Conservation (phyloP, 2,329 filamentous ascomycete genomes). For the Cadophora gregata region DNA sequence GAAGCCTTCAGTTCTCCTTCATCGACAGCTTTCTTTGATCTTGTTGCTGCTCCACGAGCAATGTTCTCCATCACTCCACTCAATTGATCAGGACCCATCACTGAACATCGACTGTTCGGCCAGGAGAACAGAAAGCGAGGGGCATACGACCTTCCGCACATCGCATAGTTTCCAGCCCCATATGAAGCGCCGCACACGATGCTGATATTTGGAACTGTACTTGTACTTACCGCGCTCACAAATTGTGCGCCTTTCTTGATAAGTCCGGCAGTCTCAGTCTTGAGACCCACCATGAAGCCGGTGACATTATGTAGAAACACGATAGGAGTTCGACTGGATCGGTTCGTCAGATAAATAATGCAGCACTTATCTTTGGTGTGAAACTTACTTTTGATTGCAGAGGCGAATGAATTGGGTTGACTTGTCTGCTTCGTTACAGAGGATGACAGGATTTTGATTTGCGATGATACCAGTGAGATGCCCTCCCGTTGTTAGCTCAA, state of each 20-base stretch:
- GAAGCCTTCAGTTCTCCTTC: conserved; percentile 39
- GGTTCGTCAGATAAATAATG: background rate
- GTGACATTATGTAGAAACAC: conserved; percentile 55
- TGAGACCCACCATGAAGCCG: conserved; percentile 55
- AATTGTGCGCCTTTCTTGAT: conserved; percentile 53
- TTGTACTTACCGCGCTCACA: conserved; percentile 52
- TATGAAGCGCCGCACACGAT: conserved; percentile 53
- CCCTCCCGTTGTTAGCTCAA: conserved; percentile 12
- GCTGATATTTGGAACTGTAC: conserved; percentile 52
- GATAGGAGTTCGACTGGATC: conserved; percentile 46
- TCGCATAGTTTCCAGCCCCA: conserved; percentile 54
- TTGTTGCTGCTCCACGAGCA: conserved; percentile 36
- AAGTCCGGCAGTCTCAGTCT: conserved; percentile 51
- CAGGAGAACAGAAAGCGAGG: conserved; percentile 52
- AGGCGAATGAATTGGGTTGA: conserved; percentile 51
- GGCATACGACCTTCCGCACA: conserved; percentile 51
- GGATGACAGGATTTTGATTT: conserved; percentile 50
- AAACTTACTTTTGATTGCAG: conserved; percentile 50
- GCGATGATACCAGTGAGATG: conserved; percentile 47
- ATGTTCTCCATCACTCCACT: conserved; percentile 49
- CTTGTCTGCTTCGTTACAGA: conserved; percentile 49
- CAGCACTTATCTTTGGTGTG: background rate
- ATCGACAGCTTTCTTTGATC: conserved; percentile 37
- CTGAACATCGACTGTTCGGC: conserved; percentile 49
- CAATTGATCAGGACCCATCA: conserved; percentile 50